A percentile compares a stretch with the other conserved stretches of the same genome.
Evolutionary conservation across 805 yeast species (phyloP).

Genomic region (Metschnikowia sp.): DNA sequence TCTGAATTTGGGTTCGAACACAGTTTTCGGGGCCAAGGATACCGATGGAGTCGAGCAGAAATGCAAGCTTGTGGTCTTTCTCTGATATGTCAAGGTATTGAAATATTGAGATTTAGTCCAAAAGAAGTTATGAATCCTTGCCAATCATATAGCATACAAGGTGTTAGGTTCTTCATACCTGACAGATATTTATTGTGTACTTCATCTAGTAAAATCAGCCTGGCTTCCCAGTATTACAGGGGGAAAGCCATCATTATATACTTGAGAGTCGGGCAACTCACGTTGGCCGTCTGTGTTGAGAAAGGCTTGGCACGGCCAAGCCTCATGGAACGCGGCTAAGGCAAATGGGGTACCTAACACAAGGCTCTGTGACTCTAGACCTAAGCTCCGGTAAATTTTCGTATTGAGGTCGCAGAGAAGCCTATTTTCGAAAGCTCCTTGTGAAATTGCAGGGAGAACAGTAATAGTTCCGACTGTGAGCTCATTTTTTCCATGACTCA

Average conservation of each 20-base stretch:
- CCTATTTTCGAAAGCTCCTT: conserved; percentile 29
- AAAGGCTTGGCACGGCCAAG: too few relatives aligned
- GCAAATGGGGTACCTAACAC: too few relatives aligned
- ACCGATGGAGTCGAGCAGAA: conserved; percentile 28
- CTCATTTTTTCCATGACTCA: conserved; percentile 23
- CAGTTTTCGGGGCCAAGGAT: conserved; percentile 37
- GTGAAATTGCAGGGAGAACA: conserved; percentile 30
- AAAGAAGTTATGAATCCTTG: conserved; percentile 29
- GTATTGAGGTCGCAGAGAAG: conserved; percentile 18
- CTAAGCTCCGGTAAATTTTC: conserved; percentile 7
- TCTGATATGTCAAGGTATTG: conserved; percentile 27
- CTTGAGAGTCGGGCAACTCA: too few relatives aligned
- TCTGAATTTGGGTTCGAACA: too few relatives aligned
- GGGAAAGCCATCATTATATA: too few relatives aligned
- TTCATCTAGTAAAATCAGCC: too few relatives aligned
- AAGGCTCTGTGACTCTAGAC: conserved; percentile 17
- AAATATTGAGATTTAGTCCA: conserved; percentile 31
- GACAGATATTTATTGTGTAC: too few relatives aligned
- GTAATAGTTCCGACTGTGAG: conserved; percentile 28
- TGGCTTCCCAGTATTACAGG: too few relatives aligned
- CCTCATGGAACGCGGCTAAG: too few relatives aligned
- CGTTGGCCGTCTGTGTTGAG: too few relatives aligned
- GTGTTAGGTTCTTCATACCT: too few relatives aligned
- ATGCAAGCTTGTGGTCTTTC: conserved; percentile 26
- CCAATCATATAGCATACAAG: conserved; percentile 23